Conservation (phyloP, 208 protist species). For the Vickermania ingenoplastis region DNA sequence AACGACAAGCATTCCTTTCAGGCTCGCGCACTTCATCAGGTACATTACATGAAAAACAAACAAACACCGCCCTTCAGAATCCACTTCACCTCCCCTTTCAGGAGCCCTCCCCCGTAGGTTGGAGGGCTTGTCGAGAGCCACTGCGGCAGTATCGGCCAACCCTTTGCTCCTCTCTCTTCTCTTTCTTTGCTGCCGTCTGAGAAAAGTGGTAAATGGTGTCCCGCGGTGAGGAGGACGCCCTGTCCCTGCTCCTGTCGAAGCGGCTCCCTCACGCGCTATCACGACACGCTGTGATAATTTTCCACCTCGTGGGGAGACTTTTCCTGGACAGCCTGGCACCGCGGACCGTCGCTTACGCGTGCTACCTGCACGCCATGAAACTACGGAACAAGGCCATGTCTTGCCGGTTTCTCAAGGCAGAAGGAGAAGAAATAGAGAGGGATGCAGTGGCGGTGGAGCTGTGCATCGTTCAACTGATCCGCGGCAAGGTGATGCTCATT, state of each 20-base stretch:
- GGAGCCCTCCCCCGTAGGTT: too few species aligned
- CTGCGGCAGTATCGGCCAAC: too few species aligned
- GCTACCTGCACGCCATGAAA: constrained; percentile 56
- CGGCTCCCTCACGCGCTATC: background rate
- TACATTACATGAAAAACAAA: background rate
- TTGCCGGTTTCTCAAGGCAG: constrained; percentile 1
- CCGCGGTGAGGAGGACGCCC: background rate
- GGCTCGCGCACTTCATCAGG: background rate
- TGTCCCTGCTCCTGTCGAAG: background rate
- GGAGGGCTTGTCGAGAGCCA: too few species aligned
- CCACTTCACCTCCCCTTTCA: constrained; percentile 8
- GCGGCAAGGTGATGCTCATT: constrained; percentile 52
- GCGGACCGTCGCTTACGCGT: constrained; percentile 33
- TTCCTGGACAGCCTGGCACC: background rate
- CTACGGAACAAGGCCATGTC: constrained; percentile 21
- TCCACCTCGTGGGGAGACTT: background rate
- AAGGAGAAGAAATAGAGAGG: constrained; percentile 11
- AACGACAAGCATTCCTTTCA: background rate
- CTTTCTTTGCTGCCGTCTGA: too few species aligned
- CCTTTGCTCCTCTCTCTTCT: too few species aligned
- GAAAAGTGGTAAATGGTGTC: background rate
- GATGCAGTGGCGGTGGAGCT: constrained; percentile 63
- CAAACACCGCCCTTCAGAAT: constrained; percentile 7
- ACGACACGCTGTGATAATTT: background rate
- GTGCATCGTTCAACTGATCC: constrained; percentile 42